Evolutionary conservation across 306 rosid genomes (phyloP), one percentile per base, ranked within the genome.

Genomic region (Cicer cuneatum): DNA sequence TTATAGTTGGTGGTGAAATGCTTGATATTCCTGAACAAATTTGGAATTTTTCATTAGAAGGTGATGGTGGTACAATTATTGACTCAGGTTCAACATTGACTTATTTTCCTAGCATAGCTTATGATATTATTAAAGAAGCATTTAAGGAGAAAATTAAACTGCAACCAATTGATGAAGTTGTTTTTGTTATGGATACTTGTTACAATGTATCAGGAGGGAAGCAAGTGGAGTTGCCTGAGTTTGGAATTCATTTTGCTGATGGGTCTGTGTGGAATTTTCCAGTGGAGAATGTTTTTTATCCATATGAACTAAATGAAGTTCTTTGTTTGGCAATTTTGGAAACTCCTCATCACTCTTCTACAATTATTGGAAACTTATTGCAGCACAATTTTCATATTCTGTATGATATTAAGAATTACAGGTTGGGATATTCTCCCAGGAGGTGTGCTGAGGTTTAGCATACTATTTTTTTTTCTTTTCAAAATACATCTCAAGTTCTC

Each of bases 201-300:
- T 92, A 89, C 80, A 88, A 88, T 87, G 89, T 89, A 33, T 85
- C 96, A 46, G 89, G 90, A 7, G 66, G 21, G 1, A 81, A 85
- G 51, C 57, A 81, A 13, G n/a, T 82, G 47, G 90, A 85, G 71
- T 76, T 92, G 9, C 97, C 97, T 42, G 88, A 85, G 19, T 92
- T 89, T 69, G 81, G 77, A 49, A 88, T 92, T 33, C 47, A 21
- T 56, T 92, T 92, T 77, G 84, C 77, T 3, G 97, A 92, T 77
- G 93, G 92, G 45, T 89, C 92, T 10, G 89, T 88, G 38, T 92
- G 97, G 97, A 75, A 87, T 69, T 92, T 88, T 69, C 96, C 96
- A 6, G 84, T 71, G 1, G 91, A 88, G 78, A 92, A 92, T 75
- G 89, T 88, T 69, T 86, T 92, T 40, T 85, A 86, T 71, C 89